phyloP scores from a whole-genome alignment of 1,284 basidiomycete genomes.

The Xerocomus minutiporus region DNA sequence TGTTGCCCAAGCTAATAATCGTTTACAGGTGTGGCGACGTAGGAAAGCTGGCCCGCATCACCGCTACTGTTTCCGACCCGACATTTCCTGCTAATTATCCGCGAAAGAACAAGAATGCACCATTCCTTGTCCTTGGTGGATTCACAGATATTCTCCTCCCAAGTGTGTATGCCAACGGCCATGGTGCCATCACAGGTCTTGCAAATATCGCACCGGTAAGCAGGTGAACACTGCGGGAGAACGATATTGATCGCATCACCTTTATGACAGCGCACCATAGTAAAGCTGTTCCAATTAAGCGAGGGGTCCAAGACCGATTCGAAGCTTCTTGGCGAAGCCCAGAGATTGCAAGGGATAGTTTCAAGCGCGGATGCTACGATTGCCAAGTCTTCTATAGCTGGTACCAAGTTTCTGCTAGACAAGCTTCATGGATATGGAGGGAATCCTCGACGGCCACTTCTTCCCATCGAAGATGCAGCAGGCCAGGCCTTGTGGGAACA shows the following conservation, averaged over 20 bases:
- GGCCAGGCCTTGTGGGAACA: conserved; percentile 65
- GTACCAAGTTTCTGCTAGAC: conserved; percentile 77
- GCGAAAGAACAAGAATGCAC: conserved; percentile 57
- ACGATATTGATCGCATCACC: background rate
- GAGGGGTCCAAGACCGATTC: conserved; percentile 50
- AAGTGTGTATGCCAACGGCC: conserved; percentile 61
- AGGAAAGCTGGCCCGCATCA: conserved; percentile 84
- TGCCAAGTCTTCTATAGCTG: conserved; percentile 72
- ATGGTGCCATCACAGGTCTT: conserved; percentile 81
- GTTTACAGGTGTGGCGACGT: conserved; percentile 75
- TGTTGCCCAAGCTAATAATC: conserved; percentile 1
- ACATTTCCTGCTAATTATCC: conserved; percentile 57
- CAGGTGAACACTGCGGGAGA: conserved; percentile 6
- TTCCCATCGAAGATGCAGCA: conserved; percentile 51
- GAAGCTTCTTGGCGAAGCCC: conserved; percentile 64
- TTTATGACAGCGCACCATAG: conserved; percentile 48
- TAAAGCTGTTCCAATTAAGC: conserved; percentile 60
- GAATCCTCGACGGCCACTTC: conserved; percentile 68
- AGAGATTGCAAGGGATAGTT: conserved; percentile 73
- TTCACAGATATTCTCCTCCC: conserved; percentile 76
- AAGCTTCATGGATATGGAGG: conserved; percentile 77
- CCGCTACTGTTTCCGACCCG: conserved; percentile 58
- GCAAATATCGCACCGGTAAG: conserved; percentile 74
- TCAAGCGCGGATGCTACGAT: conserved; percentile 79
- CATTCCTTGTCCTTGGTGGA: conserved; percentile 77